Evolutionary conservation across 31 red algal genomes (phyloP).

Genomic region (Asparagopsis taxiformis): DNA sequence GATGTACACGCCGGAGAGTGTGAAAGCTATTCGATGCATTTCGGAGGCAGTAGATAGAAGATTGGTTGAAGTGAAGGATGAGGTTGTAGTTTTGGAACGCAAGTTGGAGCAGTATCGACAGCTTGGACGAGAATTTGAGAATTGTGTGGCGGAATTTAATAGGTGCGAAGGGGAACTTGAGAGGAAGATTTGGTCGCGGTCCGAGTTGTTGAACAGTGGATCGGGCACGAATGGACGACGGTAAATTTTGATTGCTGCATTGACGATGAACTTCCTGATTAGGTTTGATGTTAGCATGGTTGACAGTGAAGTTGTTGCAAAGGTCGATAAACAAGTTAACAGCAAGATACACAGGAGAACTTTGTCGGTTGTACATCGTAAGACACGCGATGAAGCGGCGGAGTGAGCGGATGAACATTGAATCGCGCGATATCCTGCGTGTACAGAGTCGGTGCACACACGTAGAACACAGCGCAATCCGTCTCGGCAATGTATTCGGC

Average conservation of each 20-base stretch:
- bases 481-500: constrained; percentile 39
- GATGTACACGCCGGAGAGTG: constrained; percentile 7
- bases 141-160: constrained; percentile 9
- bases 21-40: constrained; percentile 4
- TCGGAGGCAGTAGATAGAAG: background rate
- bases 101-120: constrained; percentile 20
- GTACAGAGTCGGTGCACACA: constrained; percentile 5
- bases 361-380: constrained; percentile 4
- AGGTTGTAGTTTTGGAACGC: constrained; percentile 3
- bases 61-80: background rate
- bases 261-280: background rate
- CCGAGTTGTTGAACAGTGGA: background rate
- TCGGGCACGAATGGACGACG: background rate
- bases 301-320: background rate
- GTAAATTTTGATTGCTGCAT: background rate
- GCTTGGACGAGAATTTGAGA: constrained; percentile 7
- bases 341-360: constrained; percentile 19
- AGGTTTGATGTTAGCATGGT: background rate
- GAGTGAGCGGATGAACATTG: constrained; percentile 12
- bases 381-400: background rate
- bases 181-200: constrained; percentile 33
- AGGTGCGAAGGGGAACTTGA: constrained; percentile 8
- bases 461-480: constrained; percentile 32
- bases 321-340: background rate
- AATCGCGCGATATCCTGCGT: constrained; percentile 14